Evolutionary conservation across 1,284 basidiomycete species (phyloP), one percentile per base, ranked within the genome.

Genomic region (Testicularia cyperi): DNA sequence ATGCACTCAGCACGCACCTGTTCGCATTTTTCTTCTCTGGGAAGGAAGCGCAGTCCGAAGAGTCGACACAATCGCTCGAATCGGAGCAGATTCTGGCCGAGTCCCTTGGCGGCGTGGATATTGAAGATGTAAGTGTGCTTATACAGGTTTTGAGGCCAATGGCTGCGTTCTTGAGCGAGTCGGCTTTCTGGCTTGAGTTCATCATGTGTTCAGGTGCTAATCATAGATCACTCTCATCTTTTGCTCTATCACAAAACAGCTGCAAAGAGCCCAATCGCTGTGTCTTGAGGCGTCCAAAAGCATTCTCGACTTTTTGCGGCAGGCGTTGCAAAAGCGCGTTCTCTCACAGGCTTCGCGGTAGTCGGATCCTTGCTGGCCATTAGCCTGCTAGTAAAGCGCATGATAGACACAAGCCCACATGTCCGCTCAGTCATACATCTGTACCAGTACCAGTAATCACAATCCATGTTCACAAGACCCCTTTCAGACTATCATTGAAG

Each of bases 11-110:
- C 56, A 62, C 49, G 15, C 66, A 69, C 31, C 58, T 71, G 0
- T 67, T 67, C 43, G 70, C 66, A 6, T 73, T 71, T 40, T 54
- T 54, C 5, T 61, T 73, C 19, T 67, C 70, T 3, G 63, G 49
- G 44, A 53, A 26, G 2, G 40, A 21, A 7, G 32, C 16, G 6
- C 16, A 7, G n/a, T 14, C 5, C 13, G 8, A 13, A 16, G 14
- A 19, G 5, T 19, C 34, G 34, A 15, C 34, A 9, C n/a, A n/a
- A n/a, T 5, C 21, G 5, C 21, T 30, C 29, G 28, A 29, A 1
- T 52, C 47, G 24, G 53, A 63, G 12, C 60, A 63, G 41, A 39
- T 63, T 16, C 16, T 53, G 21, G 53, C 60, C 10, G 53, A 63
- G 33, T 53, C 53, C 28, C 48, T 52, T 8, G 60, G 60, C 8